These are phyloP conservation scores for Dittrichia graveolens DNA, from an alignment of 129 eudicot species.

Conservation along the genomic window DNA sequence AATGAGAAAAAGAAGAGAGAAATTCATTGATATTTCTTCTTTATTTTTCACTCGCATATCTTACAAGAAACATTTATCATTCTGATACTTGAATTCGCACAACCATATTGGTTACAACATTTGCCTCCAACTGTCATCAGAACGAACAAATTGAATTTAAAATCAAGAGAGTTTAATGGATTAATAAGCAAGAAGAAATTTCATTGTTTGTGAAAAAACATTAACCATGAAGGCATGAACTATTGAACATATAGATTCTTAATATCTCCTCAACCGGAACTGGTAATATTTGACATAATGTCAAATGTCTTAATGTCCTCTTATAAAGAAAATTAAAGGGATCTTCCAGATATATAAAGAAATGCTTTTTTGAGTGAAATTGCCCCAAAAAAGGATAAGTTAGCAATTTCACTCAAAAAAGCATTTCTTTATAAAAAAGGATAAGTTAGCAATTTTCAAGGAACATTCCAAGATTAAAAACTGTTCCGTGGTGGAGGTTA, in stretches of 20 bases:
- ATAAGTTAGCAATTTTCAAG: background rate
- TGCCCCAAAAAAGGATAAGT: background rate
- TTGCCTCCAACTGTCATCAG: constrained; percentile 5
- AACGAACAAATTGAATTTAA: background rate
- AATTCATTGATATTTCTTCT: background rate
- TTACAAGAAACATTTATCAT: background rate
- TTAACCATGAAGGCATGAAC: constrained; percentile 10
- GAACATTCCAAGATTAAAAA: background rate
- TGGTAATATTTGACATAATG: background rate
- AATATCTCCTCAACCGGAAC: constrained; percentile 7
- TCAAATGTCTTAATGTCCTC: constrained; percentile 17
- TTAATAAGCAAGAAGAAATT: background rate
- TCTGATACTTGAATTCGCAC: background rate
- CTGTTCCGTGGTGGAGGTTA: constrained; percentile 24
- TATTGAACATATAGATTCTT: background rate
- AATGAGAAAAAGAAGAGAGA: background rate
- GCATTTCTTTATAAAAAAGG: no score
- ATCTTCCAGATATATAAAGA: background rate
- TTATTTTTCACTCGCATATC: background rate
- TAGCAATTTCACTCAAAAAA: background rate
- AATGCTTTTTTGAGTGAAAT: background rate
- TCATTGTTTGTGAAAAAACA: constrained; percentile 12
- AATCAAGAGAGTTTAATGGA: background rate
- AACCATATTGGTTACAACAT: constrained; percentile 1
- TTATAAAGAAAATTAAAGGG: background rate